Conservation (phyloP, 352 stramenopile species). For the Phytophthora litchii region DNA sequence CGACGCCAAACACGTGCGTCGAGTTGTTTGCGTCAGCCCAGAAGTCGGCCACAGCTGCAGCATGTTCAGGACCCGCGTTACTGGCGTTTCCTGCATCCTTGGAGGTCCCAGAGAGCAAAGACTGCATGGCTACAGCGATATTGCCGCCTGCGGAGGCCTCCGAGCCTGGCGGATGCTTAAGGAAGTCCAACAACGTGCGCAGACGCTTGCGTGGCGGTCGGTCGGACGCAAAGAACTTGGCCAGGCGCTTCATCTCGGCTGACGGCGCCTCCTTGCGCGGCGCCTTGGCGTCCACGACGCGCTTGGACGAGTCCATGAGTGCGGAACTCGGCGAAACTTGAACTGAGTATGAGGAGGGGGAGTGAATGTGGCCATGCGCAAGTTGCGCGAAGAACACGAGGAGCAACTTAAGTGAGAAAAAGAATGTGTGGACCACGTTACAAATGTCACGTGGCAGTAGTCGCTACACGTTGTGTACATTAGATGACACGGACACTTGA, state of each 20-base stretch:
- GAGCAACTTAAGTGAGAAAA: slow-evolving; percentile 8
- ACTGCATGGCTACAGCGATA: slow-evolving; percentile 74
- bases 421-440: slow-evolving; percentile 6
- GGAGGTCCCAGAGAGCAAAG: slow-evolving; percentile 55
- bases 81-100: slow-evolving; percentile 46
- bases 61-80: slow-evolving; percentile 45
- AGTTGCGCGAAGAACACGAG: slow-evolving; percentile 16
- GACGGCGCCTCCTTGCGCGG: slow-evolving; percentile 40
- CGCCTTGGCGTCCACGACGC: slow-evolving; percentile 43
- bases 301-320: slow-evolving; percentile 51
- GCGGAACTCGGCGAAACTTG: slow-evolving; percentile 4
- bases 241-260: slow-evolving; percentile 77
- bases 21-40: slow-evolving; percentile 76
- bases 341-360: slow-evolving; percentile 11
- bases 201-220: slow-evolving; percentile 84
- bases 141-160: slow-evolving; percentile 48
- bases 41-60: slow-evolving; percentile 66
- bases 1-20: slow-evolving; percentile 75
- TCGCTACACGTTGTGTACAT: not conserved
- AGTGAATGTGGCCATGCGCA: not conserved
- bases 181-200: slow-evolving; percentile 83
- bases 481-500: not conserved
- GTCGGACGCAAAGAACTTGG: slow-evolving; percentile 87
- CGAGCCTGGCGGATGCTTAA: slow-evolving; percentile 57
- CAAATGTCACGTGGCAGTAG: not conserved